A percentile compares a stretch with the other conserved stretches of the same genome.
Conservation (phyloP, 192 early-diverging fungal genomes). For the Geranomyces michiganensis region DNA sequence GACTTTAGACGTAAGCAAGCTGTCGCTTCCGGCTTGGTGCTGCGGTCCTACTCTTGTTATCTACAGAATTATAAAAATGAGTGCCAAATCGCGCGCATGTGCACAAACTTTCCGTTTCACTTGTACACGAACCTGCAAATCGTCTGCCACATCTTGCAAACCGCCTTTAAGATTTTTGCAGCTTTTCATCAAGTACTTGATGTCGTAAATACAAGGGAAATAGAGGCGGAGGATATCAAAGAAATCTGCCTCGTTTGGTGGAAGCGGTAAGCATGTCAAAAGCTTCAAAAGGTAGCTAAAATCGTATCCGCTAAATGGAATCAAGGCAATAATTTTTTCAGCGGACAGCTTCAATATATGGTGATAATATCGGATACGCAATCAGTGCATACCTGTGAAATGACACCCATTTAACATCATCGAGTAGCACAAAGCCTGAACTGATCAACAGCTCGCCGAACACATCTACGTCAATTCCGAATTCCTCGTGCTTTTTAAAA, state of each 20-base stretch:
- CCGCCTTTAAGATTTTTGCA: conserved; percentile 96
- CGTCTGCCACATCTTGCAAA: conserved; percentile 97
- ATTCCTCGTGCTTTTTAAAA: conserved; percentile 94
- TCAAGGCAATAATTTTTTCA: not conserved
- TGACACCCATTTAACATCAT: conserved; percentile 96
- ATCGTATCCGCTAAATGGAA: conserved; percentile 77
- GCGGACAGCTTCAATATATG: not conserved
- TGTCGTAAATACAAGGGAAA: conserved; percentile 99
- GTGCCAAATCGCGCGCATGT: no score
- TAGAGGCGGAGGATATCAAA: conserved; percentile 88
- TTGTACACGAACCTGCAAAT: conserved; percentile 71
- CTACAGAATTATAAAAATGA: conserved; percentile 38
- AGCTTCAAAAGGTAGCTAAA: conserved; percentile 98
- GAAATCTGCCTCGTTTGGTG: conserved; percentile 93
- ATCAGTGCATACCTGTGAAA: conserved; percentile 80
- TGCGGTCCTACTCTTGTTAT: conserved; percentile 92
- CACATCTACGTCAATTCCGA: conserved; percentile 91
- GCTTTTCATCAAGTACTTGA: conserved; percentile 98
- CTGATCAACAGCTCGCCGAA: conserved; percentile 98
- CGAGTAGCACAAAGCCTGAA: conserved; percentile 92
- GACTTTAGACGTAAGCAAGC: conserved; percentile 91
- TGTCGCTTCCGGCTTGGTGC: conserved; percentile 98
- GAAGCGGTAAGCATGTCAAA: conserved; percentile 85
- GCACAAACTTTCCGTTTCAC: not conserved
- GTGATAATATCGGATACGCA: not conserved